phyloP scores from a whole-genome alignment of 371 early-diverging fungal genomes.

The Mucor velutinosus region DNA sequence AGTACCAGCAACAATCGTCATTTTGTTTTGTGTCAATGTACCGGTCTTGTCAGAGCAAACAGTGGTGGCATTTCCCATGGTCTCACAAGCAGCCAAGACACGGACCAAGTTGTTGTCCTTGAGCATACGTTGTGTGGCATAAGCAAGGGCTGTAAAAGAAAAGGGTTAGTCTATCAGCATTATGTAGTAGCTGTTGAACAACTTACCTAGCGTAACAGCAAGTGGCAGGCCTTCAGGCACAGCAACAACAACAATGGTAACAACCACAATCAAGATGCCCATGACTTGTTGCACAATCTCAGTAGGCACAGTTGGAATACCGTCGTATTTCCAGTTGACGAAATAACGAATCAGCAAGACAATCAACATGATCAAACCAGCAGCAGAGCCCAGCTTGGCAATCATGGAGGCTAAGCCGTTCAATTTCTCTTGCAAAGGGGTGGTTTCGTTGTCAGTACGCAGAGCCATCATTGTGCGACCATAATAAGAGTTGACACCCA shows the following conservation, averaged over 20 bases:
- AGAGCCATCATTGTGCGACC: slow-evolving; percentile 81
- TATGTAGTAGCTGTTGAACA: not conserved
- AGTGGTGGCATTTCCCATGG: slow-evolving; percentile 91
- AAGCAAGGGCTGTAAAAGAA: slow-evolving; percentile 54
- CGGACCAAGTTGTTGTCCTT: slow-evolving; percentile 88
- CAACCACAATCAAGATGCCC: slow-evolving; percentile 61
- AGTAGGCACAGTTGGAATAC: slow-evolving; percentile 26
- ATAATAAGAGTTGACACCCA: slow-evolving; percentile 73
- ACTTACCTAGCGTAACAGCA: slow-evolving; percentile 61
- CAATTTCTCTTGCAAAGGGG: slow-evolving; percentile 74
- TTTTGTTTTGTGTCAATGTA: slow-evolving; percentile 82
- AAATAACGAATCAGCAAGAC: slow-evolving; percentile 67
- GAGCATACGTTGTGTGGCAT: slow-evolving; percentile 73
- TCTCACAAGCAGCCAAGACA: slow-evolving; percentile 84
- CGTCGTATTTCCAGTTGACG: slow-evolving; percentile 36
- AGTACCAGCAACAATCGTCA: slow-evolving; percentile 77
- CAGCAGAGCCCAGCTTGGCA: slow-evolving; percentile 69
- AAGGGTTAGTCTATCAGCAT: not conserved
- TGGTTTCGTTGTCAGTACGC: slow-evolving; percentile 57
- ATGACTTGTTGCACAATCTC: slow-evolving; percentile 48
- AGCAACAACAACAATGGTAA: slow-evolving; percentile 72
- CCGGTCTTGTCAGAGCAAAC: slow-evolving; percentile 90
- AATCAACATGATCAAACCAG: slow-evolving; percentile 70
- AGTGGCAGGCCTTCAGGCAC: slow-evolving; percentile 77
- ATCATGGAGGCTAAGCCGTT: slow-evolving; percentile 70